phyloP scores from a whole-genome alignment of 345 rosid genomes.

The Rubroshorea leprosula region DNA sequence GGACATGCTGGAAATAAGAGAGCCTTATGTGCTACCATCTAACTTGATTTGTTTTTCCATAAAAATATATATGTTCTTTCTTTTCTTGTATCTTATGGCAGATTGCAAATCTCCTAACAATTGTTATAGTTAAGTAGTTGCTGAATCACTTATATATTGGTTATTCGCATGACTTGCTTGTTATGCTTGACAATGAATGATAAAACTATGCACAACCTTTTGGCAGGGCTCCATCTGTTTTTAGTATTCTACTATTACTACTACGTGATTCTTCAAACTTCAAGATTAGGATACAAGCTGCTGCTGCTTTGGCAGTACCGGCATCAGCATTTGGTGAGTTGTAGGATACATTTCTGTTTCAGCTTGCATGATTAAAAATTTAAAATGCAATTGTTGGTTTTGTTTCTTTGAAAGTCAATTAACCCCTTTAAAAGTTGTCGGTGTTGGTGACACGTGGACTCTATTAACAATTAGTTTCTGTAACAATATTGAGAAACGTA shows the following conservation, averaged over 20 bases:
- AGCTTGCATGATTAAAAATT: slow-evolving; percentile 10
- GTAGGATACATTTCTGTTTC: slow-evolving; percentile 8
- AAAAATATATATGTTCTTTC: no score
- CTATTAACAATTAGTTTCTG: background rate
- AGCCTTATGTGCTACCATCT: no score
- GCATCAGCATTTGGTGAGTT: slow-evolving; percentile 54
- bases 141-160: no score
- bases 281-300: slow-evolving; percentile 96
- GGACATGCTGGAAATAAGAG: no score
- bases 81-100: no score
- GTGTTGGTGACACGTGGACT: background rate
- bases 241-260: slow-evolving; percentile 68
- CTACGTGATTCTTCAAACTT: slow-evolving; percentile 89
- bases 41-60: no score
- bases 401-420: slow-evolving; percentile 3
- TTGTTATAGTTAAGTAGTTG: no score
- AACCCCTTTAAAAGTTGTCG: background rate
- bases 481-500: background rate
- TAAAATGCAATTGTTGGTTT: slow-evolving; percentile 1
- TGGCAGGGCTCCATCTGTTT: slow-evolving; percentile 87
- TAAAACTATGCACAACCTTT: slow-evolving; percentile 1
- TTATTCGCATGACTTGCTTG: background rate
- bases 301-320: slow-evolving; percentile 90
- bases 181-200: background rate
- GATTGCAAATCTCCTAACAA: no score